Conservation (phyloP, 192 early-diverging fungal species). For the Mortierella antarctica region DNA sequence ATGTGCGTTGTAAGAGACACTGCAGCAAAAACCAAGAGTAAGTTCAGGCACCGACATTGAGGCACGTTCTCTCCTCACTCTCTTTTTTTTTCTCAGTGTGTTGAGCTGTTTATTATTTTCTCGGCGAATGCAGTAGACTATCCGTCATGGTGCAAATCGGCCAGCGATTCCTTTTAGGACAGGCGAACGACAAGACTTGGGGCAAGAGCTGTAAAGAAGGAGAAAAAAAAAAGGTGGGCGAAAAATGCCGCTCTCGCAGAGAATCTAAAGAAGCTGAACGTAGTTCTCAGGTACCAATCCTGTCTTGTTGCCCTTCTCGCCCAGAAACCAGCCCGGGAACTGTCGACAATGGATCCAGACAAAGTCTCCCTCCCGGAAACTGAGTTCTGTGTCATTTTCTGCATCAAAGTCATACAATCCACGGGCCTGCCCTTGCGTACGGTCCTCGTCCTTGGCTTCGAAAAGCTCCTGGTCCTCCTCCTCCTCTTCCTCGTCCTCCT, state of each 20-base stretch:
- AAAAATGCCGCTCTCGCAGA: background rate
- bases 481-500: constrained; percentile 31
- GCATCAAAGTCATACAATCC: constrained; percentile 84
- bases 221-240: too few relatives aligned
- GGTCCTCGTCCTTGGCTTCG: constrained; percentile 46
- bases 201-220: too few relatives aligned
- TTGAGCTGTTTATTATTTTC: too few relatives aligned
- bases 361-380: constrained; percentile 71
- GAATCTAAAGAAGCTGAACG: constrained; percentile 65
- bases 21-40: too few relatives aligned
- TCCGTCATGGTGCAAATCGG: too few relatives aligned
- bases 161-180: too few relatives aligned
- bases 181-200: too few relatives aligned
- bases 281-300: constrained; percentile 85
- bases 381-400: constrained; percentile 74
- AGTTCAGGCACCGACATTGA: too few relatives aligned
- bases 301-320: constrained; percentile 69
- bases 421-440: constrained; percentile 59
- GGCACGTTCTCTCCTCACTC: too few relatives aligned
- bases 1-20: too few relatives aligned
- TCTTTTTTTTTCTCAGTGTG: too few relatives aligned
- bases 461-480: constrained; percentile 15
- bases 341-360: constrained; percentile 77
- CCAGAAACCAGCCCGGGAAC: constrained; percentile 82
- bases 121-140: too few relatives aligned